A percentile compares a stretch with the other conserved stretches of the same genome.
phyloP scores from a whole-genome alignment of 371 early-diverging fungal genomes.

The Globomyces sp. region DNA sequence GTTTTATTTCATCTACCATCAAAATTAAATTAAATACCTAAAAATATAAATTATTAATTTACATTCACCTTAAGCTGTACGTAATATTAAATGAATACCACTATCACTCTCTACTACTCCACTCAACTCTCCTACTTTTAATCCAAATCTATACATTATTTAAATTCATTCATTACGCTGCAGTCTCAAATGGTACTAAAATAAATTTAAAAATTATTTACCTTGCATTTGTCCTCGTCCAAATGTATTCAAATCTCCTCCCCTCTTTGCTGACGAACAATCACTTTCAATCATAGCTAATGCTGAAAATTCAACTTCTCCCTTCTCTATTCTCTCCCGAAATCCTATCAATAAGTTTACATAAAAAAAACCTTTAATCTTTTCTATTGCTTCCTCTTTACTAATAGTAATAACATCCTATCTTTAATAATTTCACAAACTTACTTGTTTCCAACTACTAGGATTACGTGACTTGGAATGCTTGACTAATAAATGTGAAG shows the following conservation, averaged over 20 bases:
- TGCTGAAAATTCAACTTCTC: slow-evolving; percentile 46
- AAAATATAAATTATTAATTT: neutral
- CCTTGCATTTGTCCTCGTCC: slow-evolving; percentile 55
- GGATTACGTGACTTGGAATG: slow-evolving; percentile 85
- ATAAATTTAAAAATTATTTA: slow-evolving; percentile 1
- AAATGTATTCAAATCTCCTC: slow-evolving; percentile 90
- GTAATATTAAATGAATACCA: slow-evolving; percentile 89
- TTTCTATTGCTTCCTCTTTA: slow-evolving; percentile 80
- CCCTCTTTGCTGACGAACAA: slow-evolving; percentile 82
- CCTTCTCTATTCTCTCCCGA: slow-evolving; percentile 58
- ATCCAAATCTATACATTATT: slow-evolving; percentile 52
- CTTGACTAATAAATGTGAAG: slow-evolving; percentile 90
- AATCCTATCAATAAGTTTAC: slow-evolving; percentile 18
- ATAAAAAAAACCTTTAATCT: slow-evolving; percentile 42
- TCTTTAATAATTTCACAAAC: neutral
- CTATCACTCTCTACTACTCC: slow-evolving; percentile 85
- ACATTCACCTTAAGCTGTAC: slow-evolving; percentile 66
- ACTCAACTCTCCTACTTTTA: slow-evolving; percentile 82
- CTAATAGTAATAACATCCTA: slow-evolving; percentile 79
- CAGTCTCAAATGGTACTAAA: slow-evolving; percentile 72
- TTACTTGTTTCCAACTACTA: slow-evolving; percentile 83
- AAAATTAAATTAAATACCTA: no score
- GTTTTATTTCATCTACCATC: no score
- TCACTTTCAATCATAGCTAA: slow-evolving; percentile 79
- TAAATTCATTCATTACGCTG: slow-evolving; percentile 47